Percentiles rank a stretch among this genome's conserved stretches.
phyloP scores from a whole-genome alignment of 352 stramenopile species.

The Phytophthora europaea region DNA sequence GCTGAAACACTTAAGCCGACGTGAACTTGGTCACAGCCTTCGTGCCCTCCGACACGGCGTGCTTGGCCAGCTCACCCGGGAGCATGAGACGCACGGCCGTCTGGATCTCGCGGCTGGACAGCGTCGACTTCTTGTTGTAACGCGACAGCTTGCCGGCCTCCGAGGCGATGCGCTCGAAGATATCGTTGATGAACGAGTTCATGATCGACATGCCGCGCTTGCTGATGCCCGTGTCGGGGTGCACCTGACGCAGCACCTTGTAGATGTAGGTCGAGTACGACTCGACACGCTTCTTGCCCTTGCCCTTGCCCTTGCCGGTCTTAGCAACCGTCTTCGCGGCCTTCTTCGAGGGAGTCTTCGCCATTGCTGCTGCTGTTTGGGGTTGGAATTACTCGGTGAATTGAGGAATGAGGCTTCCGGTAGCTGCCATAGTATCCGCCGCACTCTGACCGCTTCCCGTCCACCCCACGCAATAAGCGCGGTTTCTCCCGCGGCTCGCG shows the following conservation, averaged over 20 bases:
- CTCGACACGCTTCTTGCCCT: slow-evolving; percentile 91
- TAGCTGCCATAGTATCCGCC: slow-evolving; percentile 2
- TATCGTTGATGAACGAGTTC: slow-evolving; percentile 99
- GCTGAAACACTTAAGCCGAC: slow-evolving; percentile 69
- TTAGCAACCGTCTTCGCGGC: slow-evolving; percentile 85
- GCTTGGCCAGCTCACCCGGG: slow-evolving; percentile 97
- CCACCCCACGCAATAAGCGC: slow-evolving; percentile 26
- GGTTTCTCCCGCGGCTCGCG: slow-evolving; percentile 30
- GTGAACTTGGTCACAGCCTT: slow-evolving; percentile 97
- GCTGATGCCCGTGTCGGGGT: slow-evolving; percentile 98
- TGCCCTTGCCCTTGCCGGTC: slow-evolving; percentile 85
- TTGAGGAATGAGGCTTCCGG: slow-evolving; percentile 37
- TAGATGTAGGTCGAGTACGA: slow-evolving; percentile 95
- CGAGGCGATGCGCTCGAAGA: slow-evolving; percentile 98
- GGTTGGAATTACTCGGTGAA: slow-evolving; percentile 44
- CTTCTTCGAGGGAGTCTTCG: slow-evolving; percentile 97
- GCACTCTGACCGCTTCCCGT: neutral
- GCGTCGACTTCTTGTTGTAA: slow-evolving; percentile 99
- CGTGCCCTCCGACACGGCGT: slow-evolving; percentile 97
- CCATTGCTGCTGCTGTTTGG: slow-evolving; percentile 72
- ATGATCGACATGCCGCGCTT: slow-evolving; percentile 99
- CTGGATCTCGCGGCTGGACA: slow-evolving; percentile 98
- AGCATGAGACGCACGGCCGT: slow-evolving; percentile 97
- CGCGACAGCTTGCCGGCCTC: slow-evolving; percentile 96
- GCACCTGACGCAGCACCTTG: slow-evolving; percentile 96